Percentiles rank a stretch among this genome's conserved stretches.
These are phyloP conservation scores for Babjeviella inositovora DNA, from an alignment of 805 yeast genomes.

Conservation along the genomic window DNA sequence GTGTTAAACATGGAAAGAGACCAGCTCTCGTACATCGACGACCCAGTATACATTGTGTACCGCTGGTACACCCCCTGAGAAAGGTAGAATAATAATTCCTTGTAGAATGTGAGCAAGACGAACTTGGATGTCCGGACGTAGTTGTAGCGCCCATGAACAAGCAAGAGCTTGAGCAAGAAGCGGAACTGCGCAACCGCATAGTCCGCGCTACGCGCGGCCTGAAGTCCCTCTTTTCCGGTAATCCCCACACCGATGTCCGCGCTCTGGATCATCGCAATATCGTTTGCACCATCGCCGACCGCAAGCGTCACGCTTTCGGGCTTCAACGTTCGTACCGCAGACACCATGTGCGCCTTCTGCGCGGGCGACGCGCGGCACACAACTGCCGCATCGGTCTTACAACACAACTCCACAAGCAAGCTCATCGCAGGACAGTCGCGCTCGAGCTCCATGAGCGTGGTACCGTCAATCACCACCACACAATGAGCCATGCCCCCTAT, in stretches of 20 bases:
- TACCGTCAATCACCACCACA: conserved; percentile 93
- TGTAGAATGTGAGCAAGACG: conserved; percentile 86
- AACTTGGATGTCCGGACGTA: conserved; percentile 85
- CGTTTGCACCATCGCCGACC: conserved; percentile 98
- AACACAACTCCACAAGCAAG: conserved; percentile 70
- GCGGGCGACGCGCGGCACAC: conserved; percentile 96
- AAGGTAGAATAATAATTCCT: conserved; percentile 78
- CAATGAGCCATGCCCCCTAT: conserved; percentile 81
- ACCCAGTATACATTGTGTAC: conserved; percentile 78
- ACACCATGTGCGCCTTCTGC: conserved; percentile 85
- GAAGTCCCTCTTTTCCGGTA: conserved; percentile 93
- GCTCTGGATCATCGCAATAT: conserved; percentile 97
- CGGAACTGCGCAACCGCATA: conserved; percentile 92
- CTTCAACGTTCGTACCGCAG: conserved; percentile 57
- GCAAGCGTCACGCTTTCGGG: conserved; percentile 74
- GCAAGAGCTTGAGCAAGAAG: conserved; percentile 59
- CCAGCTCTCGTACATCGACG: conserved; percentile 90
- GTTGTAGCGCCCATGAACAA: conserved; percentile 95
- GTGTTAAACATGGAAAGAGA: conserved; percentile 96
- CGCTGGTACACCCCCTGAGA: conserved; percentile 83
- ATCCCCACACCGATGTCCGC: conserved; percentile 98
- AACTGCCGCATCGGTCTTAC: conserved; percentile 78
- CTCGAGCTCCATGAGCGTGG: conserved; percentile 61
- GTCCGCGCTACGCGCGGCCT: conserved; percentile 91
- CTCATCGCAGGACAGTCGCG: conserved; percentile 56